Base-by-base conservation (phyloP, 768 basidiomycete species). In the Russula sp. region DNA sequence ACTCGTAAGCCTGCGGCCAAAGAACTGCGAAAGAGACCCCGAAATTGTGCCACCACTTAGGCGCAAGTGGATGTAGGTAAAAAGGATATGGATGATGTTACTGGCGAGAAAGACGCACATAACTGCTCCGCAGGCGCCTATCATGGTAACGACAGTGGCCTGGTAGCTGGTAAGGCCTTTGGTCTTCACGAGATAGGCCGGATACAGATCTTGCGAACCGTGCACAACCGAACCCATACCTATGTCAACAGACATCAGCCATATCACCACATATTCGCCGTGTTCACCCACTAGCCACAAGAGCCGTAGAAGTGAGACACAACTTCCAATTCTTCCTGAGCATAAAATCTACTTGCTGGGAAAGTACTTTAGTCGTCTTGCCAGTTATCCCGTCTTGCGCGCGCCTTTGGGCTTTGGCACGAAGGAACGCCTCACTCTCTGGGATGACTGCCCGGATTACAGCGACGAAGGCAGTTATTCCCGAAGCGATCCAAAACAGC, bases 401-500 rank as follows among this genome's bases (percentile, higher is more conserved):
- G 45, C 63, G 76, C 67, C 84, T 82, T 14, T 77, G 77, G 45
- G 76, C 82, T 71, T 82, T 82, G 8, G 87, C 88, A 34, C 80
- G 76, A 52, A 89, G 65, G 78, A 92, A 95, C 58, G 82, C 77
- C 59, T 81, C 78, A 40, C 86, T 88, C 75, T 98, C 94, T 1
- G 94, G 94, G 0, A 97, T 74, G 37, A 81, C 37, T 0, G 81
- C 76, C n/a, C 93, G 80, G 62, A 94, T 64, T 9, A 77, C 61
- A 0, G 90, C 93, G 1, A 90, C 85, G 55, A 89, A 83, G 3
- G 83, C 72, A 0, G 84, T 84, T 59, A 94, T 79, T n/a, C 88
- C 89, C 4, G 88, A 74, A 2, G 83, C 87, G 42, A 85, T 82
- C 85, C 88, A 95, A 79, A 95, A 95, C 18, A 96, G 75, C 2